Evolutionary conservation across 2,329 filamentous ascomycete species (phyloP).

Genomic region (Catunica adiposa): DNA sequence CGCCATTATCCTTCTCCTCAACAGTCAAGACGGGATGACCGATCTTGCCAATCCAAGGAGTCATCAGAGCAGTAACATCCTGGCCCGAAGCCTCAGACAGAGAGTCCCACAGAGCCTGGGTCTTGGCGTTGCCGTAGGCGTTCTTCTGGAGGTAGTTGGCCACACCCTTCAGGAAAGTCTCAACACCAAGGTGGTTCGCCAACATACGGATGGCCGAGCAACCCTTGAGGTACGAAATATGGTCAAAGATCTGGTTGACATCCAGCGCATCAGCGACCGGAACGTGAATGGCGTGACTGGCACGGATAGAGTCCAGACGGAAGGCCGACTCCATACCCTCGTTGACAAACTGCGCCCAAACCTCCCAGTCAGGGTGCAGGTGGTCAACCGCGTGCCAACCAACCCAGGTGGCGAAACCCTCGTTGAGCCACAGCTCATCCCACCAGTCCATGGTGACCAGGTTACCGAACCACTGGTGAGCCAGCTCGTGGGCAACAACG

Average conservation of each 20-base stretch:
- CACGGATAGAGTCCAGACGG: slow-evolving; percentile 72
- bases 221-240: slow-evolving; percentile 91
- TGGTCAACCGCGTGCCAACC: slow-evolving; percentile 86
- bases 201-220: slow-evolving; percentile 96
- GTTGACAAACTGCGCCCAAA: slow-evolving; percentile 94
- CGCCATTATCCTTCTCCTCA: slow-evolving; percentile 64
- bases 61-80: slow-evolving; percentile 77
- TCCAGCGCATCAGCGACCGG: slow-evolving; percentile 85
- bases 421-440: slow-evolving; percentile 86
- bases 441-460: slow-evolving; percentile 96
- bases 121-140: slow-evolving; percentile 79
- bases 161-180: slow-evolving; percentile 82
- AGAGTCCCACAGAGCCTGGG: slow-evolving; percentile 78
- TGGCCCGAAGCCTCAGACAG: slow-evolving; percentile 74
- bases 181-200: slow-evolving; percentile 70
- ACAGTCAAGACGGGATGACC: slow-evolving; percentile 85
- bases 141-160: slow-evolving; percentile 77
- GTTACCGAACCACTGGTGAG: slow-evolving; percentile 93
- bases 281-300: slow-evolving; percentile 91
- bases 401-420: slow-evolving; percentile 96
- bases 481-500: slow-evolving; percentile 93
- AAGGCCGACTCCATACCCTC: slow-evolving; percentile 90
- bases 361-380: slow-evolving; percentile 90
- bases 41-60: slow-evolving; percentile 88
- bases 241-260: slow-evolving; percentile 94